Conservation (phyloP, 148 eudicot genomes). For the Arbutus unedo region DNA sequence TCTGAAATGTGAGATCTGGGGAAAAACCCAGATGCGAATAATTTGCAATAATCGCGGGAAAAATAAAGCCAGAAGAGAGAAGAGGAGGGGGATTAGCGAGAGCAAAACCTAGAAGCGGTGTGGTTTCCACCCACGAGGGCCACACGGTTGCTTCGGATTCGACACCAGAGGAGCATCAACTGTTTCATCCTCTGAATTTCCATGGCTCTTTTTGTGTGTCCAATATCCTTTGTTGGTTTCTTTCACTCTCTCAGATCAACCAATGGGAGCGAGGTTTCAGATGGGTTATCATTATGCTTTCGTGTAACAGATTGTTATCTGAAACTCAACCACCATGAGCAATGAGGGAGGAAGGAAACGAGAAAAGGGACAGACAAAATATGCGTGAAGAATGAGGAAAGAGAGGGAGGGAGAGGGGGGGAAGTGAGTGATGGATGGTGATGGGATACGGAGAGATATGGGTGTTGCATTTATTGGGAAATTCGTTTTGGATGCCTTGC, state of each 20-base stretch:
- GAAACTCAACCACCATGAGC: slow-evolving; percentile 11
- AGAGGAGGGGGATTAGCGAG: slow-evolving; percentile 39
- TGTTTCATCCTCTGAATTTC: slow-evolving; percentile 42
- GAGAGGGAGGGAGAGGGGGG: not conserved
- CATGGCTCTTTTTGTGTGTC: slow-evolving; percentile 27
- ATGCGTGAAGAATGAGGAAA: not conserved
- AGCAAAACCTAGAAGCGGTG: slow-evolving; percentile 58
- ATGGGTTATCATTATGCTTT: not conserved
- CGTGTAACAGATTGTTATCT: slow-evolving; percentile 11
- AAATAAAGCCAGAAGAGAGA: not conserved
- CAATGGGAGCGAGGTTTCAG: slow-evolving; percentile 7
- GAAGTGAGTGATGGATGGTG: not conserved
- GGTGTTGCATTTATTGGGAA: not conserved
- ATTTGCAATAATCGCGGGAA: not conserved
- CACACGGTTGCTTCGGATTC: slow-evolving; percentile 24
- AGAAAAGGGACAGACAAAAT: not conserved
- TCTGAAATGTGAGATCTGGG: slow-evolving; percentile 13
- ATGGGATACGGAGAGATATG: not conserved
- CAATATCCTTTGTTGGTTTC: slow-evolving; percentile 8
- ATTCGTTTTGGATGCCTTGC: not conserved
- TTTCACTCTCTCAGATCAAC: not conserved
- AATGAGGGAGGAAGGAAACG: too few species aligned
- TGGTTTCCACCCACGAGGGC: slow-evolving; percentile 67
- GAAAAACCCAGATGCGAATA: slow-evolving; percentile 19
- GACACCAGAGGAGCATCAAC: slow-evolving; percentile 39